Base-by-base conservation (phyloP, 2,329 filamentous ascomycete genomes). In the Beauveria caledonica region DNA sequence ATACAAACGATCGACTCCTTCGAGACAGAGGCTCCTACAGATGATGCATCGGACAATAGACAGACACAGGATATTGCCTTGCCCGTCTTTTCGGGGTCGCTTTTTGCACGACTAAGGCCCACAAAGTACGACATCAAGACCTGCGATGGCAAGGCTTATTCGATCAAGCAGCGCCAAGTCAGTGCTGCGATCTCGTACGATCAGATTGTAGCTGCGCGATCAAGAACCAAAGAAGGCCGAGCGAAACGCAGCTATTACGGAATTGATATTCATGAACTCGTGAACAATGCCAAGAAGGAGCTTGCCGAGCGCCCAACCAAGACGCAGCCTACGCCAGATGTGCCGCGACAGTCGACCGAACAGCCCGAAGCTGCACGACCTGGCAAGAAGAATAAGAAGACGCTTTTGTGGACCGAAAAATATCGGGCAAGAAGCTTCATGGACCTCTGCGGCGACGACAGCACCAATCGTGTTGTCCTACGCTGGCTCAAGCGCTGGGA, bases 401-500 rank as follows among this genome's bases (percentile, higher is more conserved):
- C 84, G 0, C 72, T 90, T 36, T 78, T 99, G 70, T 99, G 94
- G 94, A 96, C 93, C 0, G 94, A 99, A 71, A 99, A 99, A 71
- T 99, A 99, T 70, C 87, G 94, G 40, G 94, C 94, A 29, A 85
- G 86, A 63, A 93, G 86, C 67, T 99, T 97, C 68, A 89, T 92
- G 66, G 94, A 99, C 66, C 80, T 99, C 0, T 90, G 96, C 52
- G 95, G 95, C 29, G 94, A 99, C 67, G 94, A 99, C 70, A 82
- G 92, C 49, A 97, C 93, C 27, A 95, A 99, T 72, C 85, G 94
- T 62, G 83, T 88, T 62, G 93, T 99, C 5, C 77, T 99, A 60
- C 86, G 89, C 58, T 99, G 94, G 94, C 77, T 99, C 46, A 99
- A 97, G 76, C 82, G 83, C 19, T 99, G 94, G 94, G 94, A 99